Evolutionary conservation across 73 alveolate genomes (phyloP), one percentile per base, ranked within the genome.

Genomic region (Chromera velia): DNA sequence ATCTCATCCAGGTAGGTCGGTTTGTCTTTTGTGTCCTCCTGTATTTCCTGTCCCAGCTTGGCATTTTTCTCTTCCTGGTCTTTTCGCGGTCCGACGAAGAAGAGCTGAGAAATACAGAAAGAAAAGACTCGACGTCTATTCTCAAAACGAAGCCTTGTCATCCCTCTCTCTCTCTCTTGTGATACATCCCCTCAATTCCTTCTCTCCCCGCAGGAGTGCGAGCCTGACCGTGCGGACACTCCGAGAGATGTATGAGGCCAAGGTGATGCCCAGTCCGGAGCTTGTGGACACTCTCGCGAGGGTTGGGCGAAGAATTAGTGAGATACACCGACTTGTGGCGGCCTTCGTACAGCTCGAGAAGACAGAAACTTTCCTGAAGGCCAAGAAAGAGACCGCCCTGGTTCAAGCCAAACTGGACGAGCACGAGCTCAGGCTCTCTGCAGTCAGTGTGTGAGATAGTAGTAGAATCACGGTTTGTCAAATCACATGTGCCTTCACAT

Each of bases 191-290:
- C n/a, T n/a, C n/a, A n/a, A n/a, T n/a, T n/a, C n/a, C n/a, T n/a
- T n/a, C n/a, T n/a, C n/a, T n/a, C n/a, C 55, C 55, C 13, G 4
- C 55, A 40, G 55, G 55, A 7, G 22, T 4, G 55, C 55, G 22
- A 13, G 22, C 55, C 55, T 4, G 22, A 40, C 55, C 4, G 55
- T 40, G 45, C 0, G 22, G 45, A n/a, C 28, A 24, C 72, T 65
- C 34, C 72, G 1, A 6, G 72, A 79, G 33, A 79, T 79, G 86
- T 48, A 70, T 34, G 13, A 30, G 24, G 80, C 40, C 10, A 24
- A 66, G 10, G 86, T 79, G 19, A 69, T 69, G n/a, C 86, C 86
- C 13, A 79, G 69, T 28, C 80, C 86, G 0, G 74, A 79, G 68
- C 34, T 79, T 32, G 66, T 80, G 28, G 86, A 79, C 33, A 79